Evolutionary conservation across 768 basidiomycete species (phyloP).

Genomic region (Lanmaoa pseudosensibilis): DNA sequence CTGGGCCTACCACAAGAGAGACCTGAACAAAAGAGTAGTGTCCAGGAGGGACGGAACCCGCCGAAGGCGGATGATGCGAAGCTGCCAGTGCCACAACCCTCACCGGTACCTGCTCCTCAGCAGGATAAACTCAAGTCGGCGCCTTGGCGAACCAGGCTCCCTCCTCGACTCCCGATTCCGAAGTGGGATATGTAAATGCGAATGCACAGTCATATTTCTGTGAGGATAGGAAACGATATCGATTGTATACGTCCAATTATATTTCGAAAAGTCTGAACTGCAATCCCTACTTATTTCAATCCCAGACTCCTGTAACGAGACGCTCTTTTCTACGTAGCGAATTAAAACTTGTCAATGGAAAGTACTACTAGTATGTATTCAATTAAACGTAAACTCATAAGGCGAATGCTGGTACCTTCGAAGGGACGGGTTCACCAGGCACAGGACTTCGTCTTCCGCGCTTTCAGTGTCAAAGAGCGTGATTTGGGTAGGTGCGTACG

Average conservation of each 20-base stretch:
- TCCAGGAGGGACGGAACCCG: background rate
- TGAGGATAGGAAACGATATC: background rate
- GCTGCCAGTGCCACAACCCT: background rate
- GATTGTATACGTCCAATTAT: background rate
- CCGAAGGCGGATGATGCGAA: background rate
- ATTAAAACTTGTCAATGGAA: too few species aligned
- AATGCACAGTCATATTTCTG: background rate
- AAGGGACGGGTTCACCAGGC: too few species aligned
- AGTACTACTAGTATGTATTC: too few species aligned
- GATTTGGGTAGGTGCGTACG: too few species aligned
- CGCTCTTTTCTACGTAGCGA: too few species aligned
- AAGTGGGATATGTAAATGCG: constrained; percentile 28
- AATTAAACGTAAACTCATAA: too few species aligned
- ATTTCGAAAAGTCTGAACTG: background rate
- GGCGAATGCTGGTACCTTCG: too few species aligned
- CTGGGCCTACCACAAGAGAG: constrained; percentile 1
- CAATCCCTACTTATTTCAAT: background rate
- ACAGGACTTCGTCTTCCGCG: too few species aligned
- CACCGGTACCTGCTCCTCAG: background rate
- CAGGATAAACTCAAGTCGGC: constrained; percentile 8
- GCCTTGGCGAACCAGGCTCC: constrained; percentile 29
- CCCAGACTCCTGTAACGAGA: too few species aligned
- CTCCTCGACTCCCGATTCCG: constrained; percentile 32
- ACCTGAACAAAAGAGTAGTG: background rate
- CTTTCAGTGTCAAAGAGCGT: too few species aligned